These are phyloP conservation scores for Hypoxylon lienhwacheense DNA, from an alignment of 495 filamentous ascomycete species.

Conservation along the genomic window DNA sequence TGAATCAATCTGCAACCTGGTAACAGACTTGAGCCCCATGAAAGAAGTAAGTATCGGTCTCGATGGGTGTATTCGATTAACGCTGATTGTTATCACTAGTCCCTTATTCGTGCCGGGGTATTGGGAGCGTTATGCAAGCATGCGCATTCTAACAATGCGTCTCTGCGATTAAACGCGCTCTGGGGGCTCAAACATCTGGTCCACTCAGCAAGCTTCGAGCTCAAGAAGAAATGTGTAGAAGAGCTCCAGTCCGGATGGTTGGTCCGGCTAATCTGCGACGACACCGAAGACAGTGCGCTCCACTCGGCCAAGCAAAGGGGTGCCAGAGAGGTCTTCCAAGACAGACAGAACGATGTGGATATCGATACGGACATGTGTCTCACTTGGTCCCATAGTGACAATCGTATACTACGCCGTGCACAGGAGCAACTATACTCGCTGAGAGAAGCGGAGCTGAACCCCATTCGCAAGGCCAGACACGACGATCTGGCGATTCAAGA, in stretches of 20 bases:
- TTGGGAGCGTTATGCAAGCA: conserved; percentile 79
- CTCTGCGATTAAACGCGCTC: conserved; percentile 74
- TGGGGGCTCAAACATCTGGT: conserved; percentile 94
- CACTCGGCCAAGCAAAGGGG: conserved; percentile 40
- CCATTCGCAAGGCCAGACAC: conserved; percentile 61
- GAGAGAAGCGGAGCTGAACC: conserved; percentile 58
- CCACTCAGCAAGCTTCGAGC: conserved; percentile 61
- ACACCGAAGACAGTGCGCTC: conserved; percentile 55
- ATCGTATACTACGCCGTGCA: conserved; percentile 47
- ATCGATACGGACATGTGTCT: conserved; percentile 62
- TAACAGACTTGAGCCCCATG: conserved; percentile 88
- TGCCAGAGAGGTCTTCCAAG: conserved; percentile 34
- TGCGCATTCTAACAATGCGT: conserved; percentile 72
- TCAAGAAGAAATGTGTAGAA: conserved; percentile 75
- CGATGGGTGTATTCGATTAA: neutral
- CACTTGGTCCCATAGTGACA: conserved; percentile 13
- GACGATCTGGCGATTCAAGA: conserved; percentile 87
- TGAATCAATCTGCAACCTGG: conserved; percentile 76
- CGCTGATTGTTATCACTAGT: conserved; percentile 49
- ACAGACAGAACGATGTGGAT: conserved; percentile 56
- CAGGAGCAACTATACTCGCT: conserved; percentile 54
- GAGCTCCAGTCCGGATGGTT: conserved; percentile 79
- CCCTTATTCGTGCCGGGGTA: conserved; percentile 73
- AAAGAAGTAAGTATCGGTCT: conserved; percentile 61
- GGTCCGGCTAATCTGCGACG: conserved; percentile 68